A percentile compares a stretch with the other conserved stretches of the same genome.
phyloP scores from a whole-genome alignment of 345 rosid genomes.

The Gossypium bickii region DNA sequence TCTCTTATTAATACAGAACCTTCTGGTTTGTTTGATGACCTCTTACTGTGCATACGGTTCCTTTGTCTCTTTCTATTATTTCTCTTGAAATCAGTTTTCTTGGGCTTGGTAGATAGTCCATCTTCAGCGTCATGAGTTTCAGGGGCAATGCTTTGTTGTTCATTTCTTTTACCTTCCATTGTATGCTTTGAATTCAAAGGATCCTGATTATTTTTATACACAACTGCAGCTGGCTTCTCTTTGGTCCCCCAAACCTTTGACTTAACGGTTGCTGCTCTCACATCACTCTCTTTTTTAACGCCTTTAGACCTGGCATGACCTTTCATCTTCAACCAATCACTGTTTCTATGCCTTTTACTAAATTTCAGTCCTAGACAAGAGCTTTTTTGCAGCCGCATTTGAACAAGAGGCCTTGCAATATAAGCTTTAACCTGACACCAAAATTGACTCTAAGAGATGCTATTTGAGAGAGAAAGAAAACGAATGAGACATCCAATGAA shows the following conservation, averaged over 20 bases:
- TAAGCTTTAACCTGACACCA: slow-evolving; percentile 26
- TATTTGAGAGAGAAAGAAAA: neutral
- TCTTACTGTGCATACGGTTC: neutral
- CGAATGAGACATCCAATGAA: neutral
- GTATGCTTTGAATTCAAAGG: neutral
- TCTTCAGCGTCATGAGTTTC: neutral
- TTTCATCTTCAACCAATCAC: slow-evolving; percentile 7
- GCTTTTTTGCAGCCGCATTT: neutral
- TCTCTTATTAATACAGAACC: slow-evolving; percentile 15
- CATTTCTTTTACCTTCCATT: slow-evolving; percentile 14
- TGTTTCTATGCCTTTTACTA: neutral
- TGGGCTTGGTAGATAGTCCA: slow-evolving; percentile 5
- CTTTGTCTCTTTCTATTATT: slow-evolving; percentile 16
- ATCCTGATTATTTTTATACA: slow-evolving; percentile 6
- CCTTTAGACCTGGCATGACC: slow-evolving; percentile 6
- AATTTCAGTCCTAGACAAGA: slow-evolving; percentile 10
- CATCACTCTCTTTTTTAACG: slow-evolving; percentile 2
- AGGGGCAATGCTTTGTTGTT: neutral
- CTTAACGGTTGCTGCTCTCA: neutral
- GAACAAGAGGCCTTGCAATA: slow-evolving; percentile 21
- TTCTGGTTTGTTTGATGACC: slow-evolving; percentile 10
- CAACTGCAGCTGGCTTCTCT: neutral
- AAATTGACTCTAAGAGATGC: slow-evolving; percentile 6
- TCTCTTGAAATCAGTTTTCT: slow-evolving; percentile 2
- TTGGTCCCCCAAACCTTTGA: neutral